A percentile compares a stretch with the other conserved stretches of the same genome.
These are phyloP conservation scores for Avicennia marina DNA, from an alignment of 257 asterid genomes.

Conservation along the genomic window DNA sequence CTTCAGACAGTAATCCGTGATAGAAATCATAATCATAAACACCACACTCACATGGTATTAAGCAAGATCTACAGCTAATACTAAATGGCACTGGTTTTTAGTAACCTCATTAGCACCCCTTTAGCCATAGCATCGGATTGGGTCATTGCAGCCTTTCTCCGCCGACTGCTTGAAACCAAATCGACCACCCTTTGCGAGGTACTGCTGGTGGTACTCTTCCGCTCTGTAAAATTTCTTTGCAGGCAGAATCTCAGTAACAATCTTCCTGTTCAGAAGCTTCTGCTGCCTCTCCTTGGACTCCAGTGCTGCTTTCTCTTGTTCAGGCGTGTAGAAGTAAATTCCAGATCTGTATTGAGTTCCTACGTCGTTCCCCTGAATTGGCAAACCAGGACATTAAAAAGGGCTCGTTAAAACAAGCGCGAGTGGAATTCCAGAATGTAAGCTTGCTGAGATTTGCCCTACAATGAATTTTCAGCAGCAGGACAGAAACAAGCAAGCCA, in stretches of 20 bases:
- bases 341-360: conserved; percentile 95
- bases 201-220: conserved; percentile 96
- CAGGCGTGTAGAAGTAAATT: conserved; percentile 81
- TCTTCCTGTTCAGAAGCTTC: conserved; percentile 59
- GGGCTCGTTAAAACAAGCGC: too few species aligned
- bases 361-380: conserved; percentile 82
- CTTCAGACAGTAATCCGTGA: too few species aligned
- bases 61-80: too few species aligned
- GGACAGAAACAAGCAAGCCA: too few species aligned
- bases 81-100: too few species aligned
- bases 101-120: not conserved
- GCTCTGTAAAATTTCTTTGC: conserved; percentile 96
- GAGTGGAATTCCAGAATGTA: too few species aligned
- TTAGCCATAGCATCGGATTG: conserved; percentile 90
- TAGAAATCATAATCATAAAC: too few species aligned
- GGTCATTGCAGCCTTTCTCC: conserved; percentile 86
- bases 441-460: too few species aligned
- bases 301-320: conserved; percentile 81
- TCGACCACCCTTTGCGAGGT: conserved; percentile 89
- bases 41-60: too few species aligned
- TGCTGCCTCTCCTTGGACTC: conserved; percentile 74
- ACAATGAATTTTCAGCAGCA: too few species aligned
- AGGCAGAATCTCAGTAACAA: conserved; percentile 77
- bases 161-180: conserved; percentile 73
- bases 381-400: not conserved